Evolutionary conservation across 345 rosid genomes (phyloP), one percentile per base, ranked within the genome.

Genomic region (Eucalyptus lansdowneana): DNA sequence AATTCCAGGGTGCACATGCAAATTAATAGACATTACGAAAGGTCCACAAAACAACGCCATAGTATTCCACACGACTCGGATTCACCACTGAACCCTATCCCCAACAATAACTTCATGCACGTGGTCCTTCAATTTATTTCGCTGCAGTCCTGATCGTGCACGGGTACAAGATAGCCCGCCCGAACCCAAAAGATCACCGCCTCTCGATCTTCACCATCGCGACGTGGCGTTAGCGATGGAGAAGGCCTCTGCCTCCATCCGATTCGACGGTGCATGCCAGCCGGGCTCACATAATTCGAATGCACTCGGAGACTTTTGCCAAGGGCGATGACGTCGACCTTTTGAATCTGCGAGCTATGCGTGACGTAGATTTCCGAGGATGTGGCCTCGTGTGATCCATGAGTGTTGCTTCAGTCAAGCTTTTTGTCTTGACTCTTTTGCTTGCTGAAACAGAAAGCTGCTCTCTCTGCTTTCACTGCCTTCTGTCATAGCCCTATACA

Each of bases 101-200:
- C 83, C 45, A 76, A 37, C 83, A 76, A 76, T 76, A 76, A 76
- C 42, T 37, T 37, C 42, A 76, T 76, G 83, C 45, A 3, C 25
- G 47, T 37, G 47, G 47, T 37, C 27, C 83, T 76, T 76, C 83
- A 21, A 76, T 76, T 37, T 76, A 76, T 76, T 37, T 76, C 47
- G 15, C 83, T 21, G 0, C 24, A 14, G 1, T 76, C 83, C 45
- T 19, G 0, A 0, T 0, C 83, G 22, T 11, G 83, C 1, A 37
- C 45, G 8, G 21, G 47, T 11, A 76, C 47, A 10, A 10, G 83
- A 6, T 6, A 76, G 42, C 14, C 5, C 25, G 14, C 5, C 47
- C 14, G 11, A 37, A 76, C 27, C 47, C 47, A 3, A 19, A 72
- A 37, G 83, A 6, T 37, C 45, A 72, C 83, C 27, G 13, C 27